phyloP scores from a whole-genome alignment of 345 rosid genomes.

The Physaria fendleri region DNA sequence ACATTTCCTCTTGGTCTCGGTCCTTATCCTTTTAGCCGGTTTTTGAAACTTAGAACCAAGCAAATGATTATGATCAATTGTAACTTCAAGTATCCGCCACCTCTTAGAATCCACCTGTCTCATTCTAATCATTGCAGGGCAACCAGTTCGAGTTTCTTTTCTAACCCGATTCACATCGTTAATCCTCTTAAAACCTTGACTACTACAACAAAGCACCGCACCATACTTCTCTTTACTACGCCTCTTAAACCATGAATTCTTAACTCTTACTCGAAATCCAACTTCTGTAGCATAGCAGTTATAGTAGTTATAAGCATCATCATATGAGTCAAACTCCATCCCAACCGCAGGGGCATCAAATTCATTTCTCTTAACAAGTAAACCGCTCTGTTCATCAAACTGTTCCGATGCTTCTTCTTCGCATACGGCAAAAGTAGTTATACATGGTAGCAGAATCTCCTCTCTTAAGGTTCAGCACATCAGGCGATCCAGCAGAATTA shows the following conservation, averaged over 20 bases:
- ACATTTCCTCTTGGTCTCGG: constrained; percentile 44
- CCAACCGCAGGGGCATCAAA: constrained; percentile 67
- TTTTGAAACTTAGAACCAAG: constrained; percentile 42
- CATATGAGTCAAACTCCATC: constrained; percentile 80
- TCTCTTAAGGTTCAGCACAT: constrained; percentile 44
- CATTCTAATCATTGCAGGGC: constrained; percentile 77
- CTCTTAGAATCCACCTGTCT: constrained; percentile 69
- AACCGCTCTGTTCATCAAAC: constrained; percentile 31
- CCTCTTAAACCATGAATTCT: constrained; percentile 83
- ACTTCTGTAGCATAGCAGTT: constrained; percentile 67
- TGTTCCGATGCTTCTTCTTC: constrained; percentile 20
- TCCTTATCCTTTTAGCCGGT: constrained; percentile 38
- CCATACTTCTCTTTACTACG: constrained; percentile 70
- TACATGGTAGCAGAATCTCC: constrained; percentile 56
- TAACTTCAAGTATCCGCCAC: constrained; percentile 64
- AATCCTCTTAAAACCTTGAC: constrained; percentile 68
- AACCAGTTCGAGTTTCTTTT: constrained; percentile 75
- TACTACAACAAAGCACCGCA: constrained; percentile 74
- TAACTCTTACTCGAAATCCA: constrained; percentile 73
- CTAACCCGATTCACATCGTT: constrained; percentile 59
- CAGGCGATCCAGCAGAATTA: constrained; percentile 19
- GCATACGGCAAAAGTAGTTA: constrained; percentile 49
- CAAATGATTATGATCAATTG: constrained; percentile 67
- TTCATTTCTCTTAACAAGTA: constrained; percentile 39
- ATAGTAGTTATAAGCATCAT: constrained; percentile 76